Evolutionary conservation across 2,329 filamentous ascomycete genomes (phyloP).

Genomic region (Diaporthe amygdali): DNA sequence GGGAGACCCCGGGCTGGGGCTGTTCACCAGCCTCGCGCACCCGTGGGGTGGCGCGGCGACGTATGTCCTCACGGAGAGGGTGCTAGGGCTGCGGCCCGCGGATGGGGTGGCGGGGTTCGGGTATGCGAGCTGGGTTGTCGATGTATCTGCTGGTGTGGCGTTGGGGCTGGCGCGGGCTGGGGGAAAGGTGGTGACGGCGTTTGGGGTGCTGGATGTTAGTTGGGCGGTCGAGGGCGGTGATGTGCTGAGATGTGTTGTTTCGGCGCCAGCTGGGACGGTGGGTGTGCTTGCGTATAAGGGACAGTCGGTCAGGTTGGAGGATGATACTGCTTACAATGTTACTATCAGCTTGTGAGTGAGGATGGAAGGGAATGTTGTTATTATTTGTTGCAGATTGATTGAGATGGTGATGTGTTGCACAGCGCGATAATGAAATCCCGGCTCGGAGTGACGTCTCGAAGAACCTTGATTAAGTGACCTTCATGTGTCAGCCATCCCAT

Average conservation of each 20-base stretch:
- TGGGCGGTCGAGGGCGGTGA: not conserved
- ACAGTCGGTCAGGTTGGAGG: not conserved
- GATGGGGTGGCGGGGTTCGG: not conserved
- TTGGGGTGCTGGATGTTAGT: not conserved
- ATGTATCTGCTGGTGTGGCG: not conserved
- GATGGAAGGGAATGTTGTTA: not conserved
- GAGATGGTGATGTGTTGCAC: not conserved
- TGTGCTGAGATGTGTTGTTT: not conserved
- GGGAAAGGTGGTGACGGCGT: not conserved
- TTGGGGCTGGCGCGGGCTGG: not conserved
- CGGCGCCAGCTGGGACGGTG: not conserved
- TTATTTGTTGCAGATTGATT: not conserved
- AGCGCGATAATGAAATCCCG: not conserved
- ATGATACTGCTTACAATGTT: not conserved
- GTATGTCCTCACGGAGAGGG: slow-evolving; percentile 46
- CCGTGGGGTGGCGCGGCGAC: slow-evolving; percentile 52
- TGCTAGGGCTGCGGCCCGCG: slow-evolving; percentile 9
- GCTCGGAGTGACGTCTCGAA: not conserved
- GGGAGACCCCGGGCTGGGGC: slow-evolving; percentile 43
- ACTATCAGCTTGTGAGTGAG: not conserved
- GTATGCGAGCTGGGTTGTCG: not conserved
- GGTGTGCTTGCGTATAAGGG: not conserved
- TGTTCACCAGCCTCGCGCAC: slow-evolving; percentile 48
- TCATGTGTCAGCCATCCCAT: not conserved
- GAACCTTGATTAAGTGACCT: not conserved